phyloP scores from a whole-genome alignment of 495 filamentous ascomycete species.

The Filosporella fistucella region DNA sequence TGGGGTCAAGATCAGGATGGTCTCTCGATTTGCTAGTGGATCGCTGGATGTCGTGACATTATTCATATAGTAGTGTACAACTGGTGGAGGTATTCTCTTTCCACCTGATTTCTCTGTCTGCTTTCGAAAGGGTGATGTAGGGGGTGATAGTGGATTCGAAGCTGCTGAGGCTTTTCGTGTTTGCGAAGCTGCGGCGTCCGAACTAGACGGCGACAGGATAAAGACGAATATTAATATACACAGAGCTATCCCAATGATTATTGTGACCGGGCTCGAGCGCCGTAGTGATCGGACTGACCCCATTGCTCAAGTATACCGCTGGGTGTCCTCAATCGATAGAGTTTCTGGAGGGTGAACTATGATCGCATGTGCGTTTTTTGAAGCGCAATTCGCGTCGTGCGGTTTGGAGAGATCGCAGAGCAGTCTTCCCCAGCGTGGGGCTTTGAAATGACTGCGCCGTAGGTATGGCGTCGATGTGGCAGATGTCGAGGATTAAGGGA shows the following conservation, averaged over 20 bases:
- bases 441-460: constrained; percentile 9
- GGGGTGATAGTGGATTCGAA: constrained; percentile 72
- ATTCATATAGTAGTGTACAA: constrained; percentile 92
- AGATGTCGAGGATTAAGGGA: too few relatives aligned
- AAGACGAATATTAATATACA: constrained; percentile 52
- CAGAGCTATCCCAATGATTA: constrained; percentile 42
- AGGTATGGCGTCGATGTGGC: constrained; percentile 2
- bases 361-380: constrained; percentile 13
- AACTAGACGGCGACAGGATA: constrained; percentile 32
- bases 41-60: constrained; percentile 76
- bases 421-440: constrained; percentile 11
- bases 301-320: constrained; percentile 28
- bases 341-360: too few relatives aligned
- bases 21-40: constrained; percentile 74
- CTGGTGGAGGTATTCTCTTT: constrained; percentile 67
- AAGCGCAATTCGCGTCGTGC: background rate
- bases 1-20: constrained; percentile 86
- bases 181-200: constrained; percentile 32
- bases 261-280: constrained; percentile 47
- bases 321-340: constrained; percentile 21
- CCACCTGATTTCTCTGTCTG: constrained; percentile 50
- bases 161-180: constrained; percentile 56
- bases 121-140: constrained; percentile 78
- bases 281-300: constrained; percentile 49
- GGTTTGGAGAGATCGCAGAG: constrained; percentile 2